Evolutionary conservation across 768 basidiomycete species (phyloP).

Genomic region (Termitomyces titanicus): DNA sequence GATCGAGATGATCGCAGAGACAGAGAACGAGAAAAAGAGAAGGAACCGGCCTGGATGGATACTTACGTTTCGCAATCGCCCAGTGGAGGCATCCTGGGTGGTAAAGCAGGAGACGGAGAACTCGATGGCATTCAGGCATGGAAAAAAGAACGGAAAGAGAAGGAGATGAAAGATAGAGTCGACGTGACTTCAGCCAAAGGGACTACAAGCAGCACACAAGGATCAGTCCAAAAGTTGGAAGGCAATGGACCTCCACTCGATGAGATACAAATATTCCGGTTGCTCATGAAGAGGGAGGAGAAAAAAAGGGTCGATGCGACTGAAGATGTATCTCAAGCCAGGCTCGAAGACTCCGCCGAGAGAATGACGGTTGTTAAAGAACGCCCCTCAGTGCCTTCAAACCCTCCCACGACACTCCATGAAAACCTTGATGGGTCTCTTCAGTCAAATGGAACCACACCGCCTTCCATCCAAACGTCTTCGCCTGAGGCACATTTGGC

Average conservation of each 20-base stretch:
- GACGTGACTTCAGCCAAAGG: conserved; percentile 7
- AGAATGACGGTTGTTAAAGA: neutral
- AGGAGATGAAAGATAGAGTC: conserved; percentile 54
- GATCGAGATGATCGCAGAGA: conserved; percentile 37
- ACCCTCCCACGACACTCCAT: neutral
- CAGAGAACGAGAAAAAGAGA: conserved; percentile 67
- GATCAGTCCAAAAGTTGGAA: conserved; percentile 14
- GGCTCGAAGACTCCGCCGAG: neutral
- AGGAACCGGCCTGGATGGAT: conserved; percentile 93
- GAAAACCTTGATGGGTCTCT: neutral
- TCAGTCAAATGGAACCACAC: neutral
- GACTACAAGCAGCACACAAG: conserved; percentile 3
- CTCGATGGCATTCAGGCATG: conserved; percentile 84
- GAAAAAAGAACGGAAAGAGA: conserved; percentile 82
- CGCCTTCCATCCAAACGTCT: neutral
- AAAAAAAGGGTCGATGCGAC: conserved; percentile 32
- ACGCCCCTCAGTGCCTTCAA: neutral
- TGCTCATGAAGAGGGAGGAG: conserved; percentile 77
- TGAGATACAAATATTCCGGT: conserved; percentile 80
- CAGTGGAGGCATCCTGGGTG: conserved; percentile 60
- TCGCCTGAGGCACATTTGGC: conserved; percentile 8
- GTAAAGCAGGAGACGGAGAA: conserved; percentile 57
- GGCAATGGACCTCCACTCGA: conserved; percentile 49
- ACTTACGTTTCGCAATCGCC: conserved; percentile 68
- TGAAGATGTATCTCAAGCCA: conserved; percentile 6